Conservation (phyloP, 2,329 filamentous ascomycete genomes). For the Thielaviopsis ethacetica region DNA sequence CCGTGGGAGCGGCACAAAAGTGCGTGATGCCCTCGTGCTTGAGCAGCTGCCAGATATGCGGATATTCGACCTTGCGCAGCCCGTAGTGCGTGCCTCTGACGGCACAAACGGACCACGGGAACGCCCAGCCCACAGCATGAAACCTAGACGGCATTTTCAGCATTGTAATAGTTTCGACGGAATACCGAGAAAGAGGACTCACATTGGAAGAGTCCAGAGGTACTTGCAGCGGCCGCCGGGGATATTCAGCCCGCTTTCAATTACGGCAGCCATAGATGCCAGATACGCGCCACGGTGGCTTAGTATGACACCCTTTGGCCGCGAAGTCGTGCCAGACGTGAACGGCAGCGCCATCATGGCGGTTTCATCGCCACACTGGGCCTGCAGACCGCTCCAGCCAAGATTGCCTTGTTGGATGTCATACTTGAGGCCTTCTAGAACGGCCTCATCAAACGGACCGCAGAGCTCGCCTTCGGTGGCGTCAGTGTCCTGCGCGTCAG, state of each 20-base stretch:
- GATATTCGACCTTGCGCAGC: constrained; percentile 86
- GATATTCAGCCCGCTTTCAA: constrained; percentile 73
- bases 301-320: constrained; percentile 83
- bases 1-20: constrained; percentile 89
- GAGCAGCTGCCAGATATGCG: constrained; percentile 75
- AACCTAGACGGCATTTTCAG: constrained; percentile 27
- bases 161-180: not conserved
- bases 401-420: constrained; percentile 48
- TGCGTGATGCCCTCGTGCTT: constrained; percentile 82
- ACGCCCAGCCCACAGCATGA: constrained; percentile 64
- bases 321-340: constrained; percentile 82
- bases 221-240: constrained; percentile 57
- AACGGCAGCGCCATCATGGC: constrained; percentile 76
- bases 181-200: constrained; percentile 26
- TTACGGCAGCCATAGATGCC: constrained; percentile 66
- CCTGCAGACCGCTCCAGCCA: constrained; percentile 64
- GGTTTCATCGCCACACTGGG: constrained; percentile 59
- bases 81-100: constrained; percentile 92
- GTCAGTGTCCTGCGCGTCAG: constrained; percentile 49
- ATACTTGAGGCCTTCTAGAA: constrained; percentile 61
- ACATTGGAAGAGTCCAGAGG: constrained; percentile 88
- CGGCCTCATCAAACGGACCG: constrained; percentile 69
- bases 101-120: constrained; percentile 84
- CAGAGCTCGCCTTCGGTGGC: constrained; percentile 53
- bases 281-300: constrained; percentile 81